phyloP scores from a whole-genome alignment of 495 filamentous ascomycete genomes.

The Staphylotrichum longicolle region DNA sequence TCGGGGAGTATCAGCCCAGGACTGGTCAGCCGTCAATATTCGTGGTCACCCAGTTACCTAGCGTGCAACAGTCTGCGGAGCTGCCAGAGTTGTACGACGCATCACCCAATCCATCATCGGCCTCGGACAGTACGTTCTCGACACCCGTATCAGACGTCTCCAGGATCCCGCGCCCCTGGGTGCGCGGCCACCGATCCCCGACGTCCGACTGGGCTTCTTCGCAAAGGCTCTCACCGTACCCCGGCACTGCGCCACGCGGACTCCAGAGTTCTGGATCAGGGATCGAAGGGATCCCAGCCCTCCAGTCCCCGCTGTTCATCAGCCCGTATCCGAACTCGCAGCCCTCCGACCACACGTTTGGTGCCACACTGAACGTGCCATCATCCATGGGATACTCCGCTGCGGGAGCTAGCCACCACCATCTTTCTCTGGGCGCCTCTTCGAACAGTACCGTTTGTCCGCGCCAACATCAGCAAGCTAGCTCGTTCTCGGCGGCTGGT shows the following conservation, averaged over 20 bases:
- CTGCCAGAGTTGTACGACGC: constrained; percentile 36
- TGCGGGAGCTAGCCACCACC: background rate
- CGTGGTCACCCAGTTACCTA: constrained; percentile 23
- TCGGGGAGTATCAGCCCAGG: constrained; percentile 23
- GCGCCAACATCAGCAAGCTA: constrained; percentile 26
- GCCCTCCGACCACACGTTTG: constrained; percentile 17
- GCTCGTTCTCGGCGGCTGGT: constrained; percentile 39
- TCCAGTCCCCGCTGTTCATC: constrained; percentile 23
- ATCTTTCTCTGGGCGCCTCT: constrained; percentile 2
- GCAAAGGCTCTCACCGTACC: constrained; percentile 30
- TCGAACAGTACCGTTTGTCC: constrained; percentile 15
- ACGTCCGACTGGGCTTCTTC: constrained; percentile 17
- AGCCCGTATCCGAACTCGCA: constrained; percentile 20
- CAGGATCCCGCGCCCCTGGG: constrained; percentile 15
- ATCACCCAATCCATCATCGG: constrained; percentile 49
- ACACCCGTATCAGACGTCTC: constrained; percentile 45
- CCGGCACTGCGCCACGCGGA: constrained; percentile 22
- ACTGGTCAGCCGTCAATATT: constrained; percentile 22
- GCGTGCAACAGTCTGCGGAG: constrained; percentile 23
- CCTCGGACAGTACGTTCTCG: constrained; percentile 50
- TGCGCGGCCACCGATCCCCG: constrained; percentile 16
- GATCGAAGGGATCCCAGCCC: constrained; percentile 28
- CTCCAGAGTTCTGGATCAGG: constrained; percentile 29
- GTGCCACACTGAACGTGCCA: constrained; percentile 24
- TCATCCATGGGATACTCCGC: constrained; percentile 8